Conservation (phyloP, 441 rosid genomes). For the Biscutella laevigata region DNA sequence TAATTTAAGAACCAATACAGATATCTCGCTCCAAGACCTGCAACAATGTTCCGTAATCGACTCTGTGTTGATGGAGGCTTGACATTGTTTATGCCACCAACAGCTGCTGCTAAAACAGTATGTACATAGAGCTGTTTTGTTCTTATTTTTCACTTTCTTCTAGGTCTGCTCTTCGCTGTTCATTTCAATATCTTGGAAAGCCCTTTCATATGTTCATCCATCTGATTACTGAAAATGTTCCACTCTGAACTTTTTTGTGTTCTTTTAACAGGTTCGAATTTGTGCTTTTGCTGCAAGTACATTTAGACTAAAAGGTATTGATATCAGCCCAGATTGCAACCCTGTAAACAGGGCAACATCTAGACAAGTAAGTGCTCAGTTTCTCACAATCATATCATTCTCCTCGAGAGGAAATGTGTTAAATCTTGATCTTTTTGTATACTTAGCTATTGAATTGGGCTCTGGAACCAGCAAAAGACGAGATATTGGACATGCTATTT, state of each 20-base stretch:
- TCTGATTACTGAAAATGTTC: conserved; percentile 2
- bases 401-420: not conserved
- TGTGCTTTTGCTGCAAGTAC: conserved; percentile 74
- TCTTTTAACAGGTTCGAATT: conserved; percentile 48
- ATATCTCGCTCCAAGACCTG: conserved; percentile 89
- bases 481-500: conserved; percentile 58
- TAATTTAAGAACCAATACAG: conserved; percentile 30
- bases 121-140: conserved; percentile 15
- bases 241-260: not conserved
- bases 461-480: conserved; percentile 80
- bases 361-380: conserved; percentile 48
- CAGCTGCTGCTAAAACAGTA: conserved; percentile 86
- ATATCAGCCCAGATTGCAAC: conserved; percentile 83
- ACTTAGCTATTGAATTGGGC: conserved; percentile 81
- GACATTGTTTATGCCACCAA: conserved; percentile 91
- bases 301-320: conserved; percentile 64
- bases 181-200: not conserved
- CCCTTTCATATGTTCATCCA: not conserved
- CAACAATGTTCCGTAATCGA: conserved; percentile 73
- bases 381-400: not conserved
- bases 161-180: not conserved
- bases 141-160: not conserved
- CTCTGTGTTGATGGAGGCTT: conserved; percentile 90
- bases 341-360: conserved; percentile 58
- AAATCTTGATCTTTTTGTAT: not conserved